phyloP scores from a whole-genome alignment of 306 rosid species.

The Cicer judaicum region DNA sequence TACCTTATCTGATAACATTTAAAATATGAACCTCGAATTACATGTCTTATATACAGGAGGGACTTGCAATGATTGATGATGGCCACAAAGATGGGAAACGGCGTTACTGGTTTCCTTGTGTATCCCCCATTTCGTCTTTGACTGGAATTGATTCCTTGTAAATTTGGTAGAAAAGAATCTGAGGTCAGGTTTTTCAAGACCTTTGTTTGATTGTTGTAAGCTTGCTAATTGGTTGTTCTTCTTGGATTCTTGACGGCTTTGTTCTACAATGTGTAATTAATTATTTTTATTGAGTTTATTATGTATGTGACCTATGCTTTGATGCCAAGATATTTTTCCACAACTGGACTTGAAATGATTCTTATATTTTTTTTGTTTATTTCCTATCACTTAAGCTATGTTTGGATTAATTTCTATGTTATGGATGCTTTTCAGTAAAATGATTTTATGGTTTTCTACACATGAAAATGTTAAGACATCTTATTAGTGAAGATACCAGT shows the following conservation, averaged over 20 bases:
- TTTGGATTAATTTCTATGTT: neutral
- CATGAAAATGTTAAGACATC: neutral
- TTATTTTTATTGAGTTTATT: conserved; percentile 20
- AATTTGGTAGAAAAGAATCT: conserved; percentile 24
- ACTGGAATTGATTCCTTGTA: conserved; percentile 56
- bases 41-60: conserved; percentile 66
- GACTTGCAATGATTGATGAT: conserved; percentile 98
- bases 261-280: conserved; percentile 24
- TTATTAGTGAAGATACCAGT: no score
- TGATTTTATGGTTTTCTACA: neutral
- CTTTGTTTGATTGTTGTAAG: conserved; percentile 19
- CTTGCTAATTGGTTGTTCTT: conserved; percentile 7
- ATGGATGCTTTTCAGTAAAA: neutral
- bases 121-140: conserved; percentile 71
- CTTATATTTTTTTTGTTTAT: neutral
- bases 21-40: conserved; percentile 33
- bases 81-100: conserved; percentile 90
- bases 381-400: neutral
- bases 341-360: neutral
- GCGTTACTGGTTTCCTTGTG: conserved; percentile 93
- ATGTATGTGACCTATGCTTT: neutral
- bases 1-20: neutral
- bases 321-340: no score
- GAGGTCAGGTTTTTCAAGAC: conserved; percentile 38
- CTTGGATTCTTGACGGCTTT: conserved; percentile 15